phyloP scores from a whole-genome alignment of 805 yeast genomes.

The Spathaspora hagerdaliae region DNA sequence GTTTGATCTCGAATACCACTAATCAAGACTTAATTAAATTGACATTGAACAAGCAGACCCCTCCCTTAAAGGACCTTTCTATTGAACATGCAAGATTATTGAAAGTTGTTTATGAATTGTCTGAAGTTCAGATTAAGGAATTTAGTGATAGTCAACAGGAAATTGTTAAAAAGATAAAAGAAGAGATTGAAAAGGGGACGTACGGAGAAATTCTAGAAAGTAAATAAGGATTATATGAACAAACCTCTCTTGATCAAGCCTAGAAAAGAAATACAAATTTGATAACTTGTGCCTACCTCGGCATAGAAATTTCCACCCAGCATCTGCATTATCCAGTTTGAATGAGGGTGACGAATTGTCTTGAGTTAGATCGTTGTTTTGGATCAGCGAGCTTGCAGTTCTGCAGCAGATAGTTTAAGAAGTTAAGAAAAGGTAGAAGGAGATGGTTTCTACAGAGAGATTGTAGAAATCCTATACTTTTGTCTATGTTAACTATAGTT shows the following conservation, averaged over 20 bases:
- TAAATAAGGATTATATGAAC: background rate
- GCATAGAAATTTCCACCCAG: too few species aligned
- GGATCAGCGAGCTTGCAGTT: too few species aligned
- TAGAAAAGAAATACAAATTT: too few species aligned
- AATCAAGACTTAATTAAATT: slow-evolving; percentile 34
- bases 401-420: too few species aligned
- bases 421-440: too few species aligned
- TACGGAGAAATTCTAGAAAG: slow-evolving; percentile 15
- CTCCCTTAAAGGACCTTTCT: slow-evolving; percentile 24
- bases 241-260: background rate
- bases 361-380: too few species aligned
- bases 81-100: slow-evolving; percentile 32
- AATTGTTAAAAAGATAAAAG: slow-evolving; percentile 15
- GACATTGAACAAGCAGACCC: slow-evolving; percentile 30
- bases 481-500: too few species aligned
- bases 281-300: too few species aligned
- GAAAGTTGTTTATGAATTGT: slow-evolving; percentile 22
- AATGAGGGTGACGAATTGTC: too few species aligned
- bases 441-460: too few species aligned
- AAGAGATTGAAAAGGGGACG: slow-evolving; percentile 23
- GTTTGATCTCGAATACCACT: slow-evolving; percentile 35
- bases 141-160: slow-evolving; percentile 22
- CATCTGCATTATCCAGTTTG: too few species aligned
- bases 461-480: too few species aligned
- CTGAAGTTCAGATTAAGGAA: slow-evolving; percentile 24